Evolutionary conservation across 2,329 filamentous ascomycete genomes (phyloP), one percentile per base, ranked within the genome.

Genomic region (Sclerotinia spermophila): DNA sequence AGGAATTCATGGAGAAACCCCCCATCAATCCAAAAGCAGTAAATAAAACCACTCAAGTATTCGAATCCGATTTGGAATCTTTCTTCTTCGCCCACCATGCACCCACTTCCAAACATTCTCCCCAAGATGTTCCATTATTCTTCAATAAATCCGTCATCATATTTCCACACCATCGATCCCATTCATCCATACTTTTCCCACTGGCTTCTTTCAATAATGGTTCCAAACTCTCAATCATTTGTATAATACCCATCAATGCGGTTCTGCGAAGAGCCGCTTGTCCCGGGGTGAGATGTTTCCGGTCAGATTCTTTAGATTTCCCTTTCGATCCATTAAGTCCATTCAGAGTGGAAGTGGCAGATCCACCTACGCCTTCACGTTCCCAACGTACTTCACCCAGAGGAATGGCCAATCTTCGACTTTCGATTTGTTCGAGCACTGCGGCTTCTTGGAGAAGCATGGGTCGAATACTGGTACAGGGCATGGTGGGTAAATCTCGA

Each of bases 11-110:
- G 38, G 40, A 48, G 53, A 68, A 45, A n/a, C 35, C 6, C 19
- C 21, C 24, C 8, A 45, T 35, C 48, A 27, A 60, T 38, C 35
- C 33, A 27, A 38, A 24, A 24, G 27, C 30, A 48, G 10, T 38
- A 11, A 17, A 38, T 19, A 27, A 35, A 27, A 35, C 33, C 17
- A 30, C 62, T 66, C 45, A 66, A 53, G 42, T 33, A 53, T 33
- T 69, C 33, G 56, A 64, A 30, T 69, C 67, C 30, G 67, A 61
- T n/a, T 53, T 62, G 24, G 73, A 91, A 78, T 86, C 92, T 81
- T 92, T 92, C 85, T 97, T 98, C 81, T 90, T 93, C 72, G 90
- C 96, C 80, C 90, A 96, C 84, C 94, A 97, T 80, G 94, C 96
- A 51, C 95, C 92, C 74, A 94, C 89, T 77, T 88, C 93, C 30